These are phyloP conservation scores for Plantago elongata DNA, from an alignment of 257 asterid genomes.

Conservation along the genomic window DNA sequence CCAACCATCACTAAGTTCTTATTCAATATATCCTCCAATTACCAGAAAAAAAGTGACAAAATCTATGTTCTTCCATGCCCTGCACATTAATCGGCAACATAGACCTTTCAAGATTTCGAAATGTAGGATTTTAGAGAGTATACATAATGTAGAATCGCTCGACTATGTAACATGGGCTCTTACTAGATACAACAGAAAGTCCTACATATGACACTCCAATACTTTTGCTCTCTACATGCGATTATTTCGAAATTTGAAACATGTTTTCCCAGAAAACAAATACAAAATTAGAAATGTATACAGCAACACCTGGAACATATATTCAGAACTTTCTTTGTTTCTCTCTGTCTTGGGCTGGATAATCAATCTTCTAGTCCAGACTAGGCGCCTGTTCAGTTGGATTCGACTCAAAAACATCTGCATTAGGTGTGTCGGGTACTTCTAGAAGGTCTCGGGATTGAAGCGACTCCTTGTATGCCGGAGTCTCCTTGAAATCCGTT, in stretches of 20 bases:
- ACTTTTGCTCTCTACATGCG: not conserved
- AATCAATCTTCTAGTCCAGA: slow-evolving; percentile 45
- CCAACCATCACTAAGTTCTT: too few species aligned
- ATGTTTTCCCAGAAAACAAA: slow-evolving; percentile 4
- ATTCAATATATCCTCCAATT: too few species aligned
- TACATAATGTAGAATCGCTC: too few species aligned
- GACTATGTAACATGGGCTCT: slow-evolving; percentile 1
- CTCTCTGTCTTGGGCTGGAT: slow-evolving; percentile 1
- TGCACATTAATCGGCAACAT: too few species aligned
- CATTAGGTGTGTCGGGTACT: slow-evolving; percentile 65
- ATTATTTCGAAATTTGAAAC: not conserved
- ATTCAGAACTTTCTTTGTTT: slow-evolving; percentile 1
- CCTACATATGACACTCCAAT: not conserved
- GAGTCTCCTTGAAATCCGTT: slow-evolving; percentile 85
- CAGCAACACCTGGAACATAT: slow-evolving; percentile 12
- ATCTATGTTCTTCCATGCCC: too few species aligned
- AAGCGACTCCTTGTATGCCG: slow-evolving; percentile 76
- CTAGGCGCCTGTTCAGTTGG: slow-evolving; percentile 91
- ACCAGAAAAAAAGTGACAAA: too few species aligned
- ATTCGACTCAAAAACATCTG: slow-evolving; percentile 85
- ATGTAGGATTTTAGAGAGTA: too few species aligned
- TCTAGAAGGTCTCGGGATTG: slow-evolving; percentile 74
- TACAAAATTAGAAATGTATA: not conserved
- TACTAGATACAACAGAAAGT: slow-evolving; percentile 6
- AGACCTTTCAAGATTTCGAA: too few species aligned